Evolutionary conservation across 2,329 filamentous ascomycete genomes (phyloP).

Genomic region (Parastagonospora avenae): DNA sequence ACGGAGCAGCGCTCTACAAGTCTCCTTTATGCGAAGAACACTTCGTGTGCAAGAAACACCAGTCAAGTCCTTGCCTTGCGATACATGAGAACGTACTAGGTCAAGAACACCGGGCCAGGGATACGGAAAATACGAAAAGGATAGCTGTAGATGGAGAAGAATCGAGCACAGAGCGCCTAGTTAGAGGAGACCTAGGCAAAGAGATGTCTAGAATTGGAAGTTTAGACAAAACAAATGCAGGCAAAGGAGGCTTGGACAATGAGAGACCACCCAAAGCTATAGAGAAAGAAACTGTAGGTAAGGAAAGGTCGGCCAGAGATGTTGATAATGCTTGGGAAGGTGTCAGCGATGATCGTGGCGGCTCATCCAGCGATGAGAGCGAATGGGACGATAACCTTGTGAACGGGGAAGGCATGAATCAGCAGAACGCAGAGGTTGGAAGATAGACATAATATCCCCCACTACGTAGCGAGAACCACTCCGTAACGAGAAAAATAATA

Average conservation of each 20-base stretch:
- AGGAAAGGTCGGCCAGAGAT: not conserved
- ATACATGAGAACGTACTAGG: not conserved
- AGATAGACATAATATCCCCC: slow-evolving; percentile 13
- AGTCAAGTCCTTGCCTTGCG: not conserved
- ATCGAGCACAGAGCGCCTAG: too few relatives aligned
- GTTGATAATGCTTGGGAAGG: not conserved
- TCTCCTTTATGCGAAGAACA: not conserved
- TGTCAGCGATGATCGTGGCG: slow-evolving; percentile 1
- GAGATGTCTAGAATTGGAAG: too few relatives aligned
- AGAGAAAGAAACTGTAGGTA: not conserved
- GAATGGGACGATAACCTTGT: slow-evolving; percentile 2
- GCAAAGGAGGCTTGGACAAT: not conserved
- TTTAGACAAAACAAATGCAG: not conserved
- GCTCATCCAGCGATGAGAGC: slow-evolving; percentile 7
- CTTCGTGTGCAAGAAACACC: not conserved
- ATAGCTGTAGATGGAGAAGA: not conserved
- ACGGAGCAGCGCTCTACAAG: not conserved
- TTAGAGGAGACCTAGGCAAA: too few relatives aligned
- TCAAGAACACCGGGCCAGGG: not conserved
- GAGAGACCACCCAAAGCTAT: not conserved
- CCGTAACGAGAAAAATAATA: too few relatives aligned
- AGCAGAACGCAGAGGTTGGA: slow-evolving; percentile 4
- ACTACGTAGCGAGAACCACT: too few relatives aligned
- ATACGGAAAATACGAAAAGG: not conserved
- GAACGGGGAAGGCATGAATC: slow-evolving; percentile 8